These are phyloP conservation scores for Trebouxia sp. DNA, from an alignment of 139 green algal species.

Conservation along the genomic window DNA sequence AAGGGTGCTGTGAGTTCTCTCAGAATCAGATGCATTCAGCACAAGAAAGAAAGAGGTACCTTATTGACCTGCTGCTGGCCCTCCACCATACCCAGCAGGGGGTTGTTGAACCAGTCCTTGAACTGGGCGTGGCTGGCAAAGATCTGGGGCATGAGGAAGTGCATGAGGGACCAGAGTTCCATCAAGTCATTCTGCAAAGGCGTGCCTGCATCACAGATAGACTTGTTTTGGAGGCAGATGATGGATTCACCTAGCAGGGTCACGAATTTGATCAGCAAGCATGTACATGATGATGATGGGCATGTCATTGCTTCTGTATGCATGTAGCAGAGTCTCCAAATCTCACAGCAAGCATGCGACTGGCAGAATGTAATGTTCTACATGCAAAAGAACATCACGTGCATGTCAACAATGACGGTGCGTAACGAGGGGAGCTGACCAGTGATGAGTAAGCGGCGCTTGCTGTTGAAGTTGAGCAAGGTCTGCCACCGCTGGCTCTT, in stretches of 20 bases:
- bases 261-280: too few relatives aligned
- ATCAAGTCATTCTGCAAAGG: slow-evolving; percentile 98
- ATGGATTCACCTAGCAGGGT: too few relatives aligned
- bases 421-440: slow-evolving; percentile 45
- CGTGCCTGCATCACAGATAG: slow-evolving; percentile 57
- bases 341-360: too few relatives aligned
- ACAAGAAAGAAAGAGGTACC: slow-evolving; percentile 84
- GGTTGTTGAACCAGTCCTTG: slow-evolving; percentile 96
- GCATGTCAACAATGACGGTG: too few relatives aligned
- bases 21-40: slow-evolving; percentile 98
- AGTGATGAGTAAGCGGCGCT: slow-evolving; percentile 95
- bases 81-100: slow-evolving; percentile 91
- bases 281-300: too few relatives aligned
- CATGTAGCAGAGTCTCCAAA: too few relatives aligned
- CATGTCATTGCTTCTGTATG: too few relatives aligned
- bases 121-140: slow-evolving; percentile 91
- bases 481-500: slow-evolving; percentile 96
- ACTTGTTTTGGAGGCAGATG: too few relatives aligned
- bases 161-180: slow-evolving; percentile 98
- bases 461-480: slow-evolving; percentile 96
- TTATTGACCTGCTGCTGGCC: slow-evolving; percentile 74
- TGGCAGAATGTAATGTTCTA: too few relatives aligned
- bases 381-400: too few relatives aligned
- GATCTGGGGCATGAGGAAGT: slow-evolving; percentile 97
- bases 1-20: slow-evolving; percentile 46